Base-by-base conservation (phyloP, 2,329 filamentous ascomycete genomes). In the Dothidotthia symphoricarpi region DNA sequence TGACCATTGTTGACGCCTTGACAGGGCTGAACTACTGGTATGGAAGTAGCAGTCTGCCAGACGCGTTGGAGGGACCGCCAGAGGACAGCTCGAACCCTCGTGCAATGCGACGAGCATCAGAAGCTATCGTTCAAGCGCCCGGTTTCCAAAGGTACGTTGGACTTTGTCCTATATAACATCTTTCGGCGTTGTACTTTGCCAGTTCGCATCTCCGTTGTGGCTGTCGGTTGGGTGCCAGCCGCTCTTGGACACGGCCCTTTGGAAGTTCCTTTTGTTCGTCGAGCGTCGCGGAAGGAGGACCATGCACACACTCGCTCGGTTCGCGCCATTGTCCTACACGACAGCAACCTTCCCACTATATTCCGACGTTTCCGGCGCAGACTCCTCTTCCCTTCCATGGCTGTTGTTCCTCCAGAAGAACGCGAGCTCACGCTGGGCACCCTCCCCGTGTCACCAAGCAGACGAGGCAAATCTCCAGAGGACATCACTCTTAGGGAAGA, bases 21-120 rank as follows among this genome's bases (percentile, higher is more conserved):
- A 17, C 38, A 64, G 59, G 56, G 40, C 47, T 53, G 35, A 59
- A 53, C 43, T 63, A 57, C 43, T 66, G 61, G 60, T 61, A 61
- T 57, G 54, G 57, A 49, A 61, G 45, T 36, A 42, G 42, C 43
- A 58, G 51, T 44, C 44, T 63, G 41, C 57, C 59, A 39, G 57
- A 59, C 35, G 51, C 44, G 22, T 44, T 63, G 41, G 54, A 60
- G 34, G 54, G 46, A 14, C 39, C 55, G 38, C 43, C 57, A 34
- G 48, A 53, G 16, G 57, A 56, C 19, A 43, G 28, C 24, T 43
- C 50, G 15, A 54, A 53, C 38, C 47, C 53, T 37, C 55, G 57
- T 31, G 53, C 56, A 45, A 53, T 59, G 47, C 61, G 62, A 44
- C 57, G 60, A 43, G 55, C 57, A 33, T 64, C 62, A 13, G 60